Evolutionary conservation across 176 grass and related monocot genomes (phyloP), one percentile per base, ranked within the genome.

Genomic region (Oryza meyeriana): DNA sequence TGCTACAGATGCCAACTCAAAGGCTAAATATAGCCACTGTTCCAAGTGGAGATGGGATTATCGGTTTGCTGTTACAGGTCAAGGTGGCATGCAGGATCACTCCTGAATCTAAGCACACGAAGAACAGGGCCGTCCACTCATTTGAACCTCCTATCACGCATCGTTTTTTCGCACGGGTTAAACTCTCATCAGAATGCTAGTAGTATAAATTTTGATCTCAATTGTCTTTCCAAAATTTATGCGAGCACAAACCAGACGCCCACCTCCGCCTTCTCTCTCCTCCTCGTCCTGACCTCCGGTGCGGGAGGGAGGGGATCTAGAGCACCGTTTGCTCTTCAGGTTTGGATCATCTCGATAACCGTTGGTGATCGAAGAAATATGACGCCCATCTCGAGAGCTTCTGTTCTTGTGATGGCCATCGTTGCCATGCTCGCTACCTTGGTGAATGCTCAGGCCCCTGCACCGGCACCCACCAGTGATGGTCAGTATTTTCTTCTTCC

Each of bases 391-490:
- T 55, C 31, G 1, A 83, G 61, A 55, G 16, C 27, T 27, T 50
- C 61, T 28, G n/a, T 66, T 74, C 35, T 30, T 14, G 31, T 66
- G 8, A 66, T 83, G 61, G 31, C 71, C 81, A 55, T 83, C 61
- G 32, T 75, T 8, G 81, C 44, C 61, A 64, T 55, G 71, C 31
- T 83, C 10, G 71, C 41, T 9, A 38, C 40, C 22, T 8, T 52
- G 22, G 81, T 30, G 41, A 75, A 69, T 27, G 83, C 88, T 72
- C 78, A 87, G 73, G 72, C 66, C 76, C 79, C 84, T 14, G 88
- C 84, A 17, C 79, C 84, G n/a, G 84, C 83, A 6, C 71, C 79
- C 22, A 45, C 84, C 31, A 87, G 79, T 1, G 84, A 90, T 78
- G 88, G 84, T 90, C 58, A 78, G 33, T 38, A 5, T 69, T 26